A percentile compares a stretch with the other conserved stretches of the same genome.
Evolutionary conservation across 345 rosid genomes (phyloP).

Genomic region (Gossypium mustelinum): DNA sequence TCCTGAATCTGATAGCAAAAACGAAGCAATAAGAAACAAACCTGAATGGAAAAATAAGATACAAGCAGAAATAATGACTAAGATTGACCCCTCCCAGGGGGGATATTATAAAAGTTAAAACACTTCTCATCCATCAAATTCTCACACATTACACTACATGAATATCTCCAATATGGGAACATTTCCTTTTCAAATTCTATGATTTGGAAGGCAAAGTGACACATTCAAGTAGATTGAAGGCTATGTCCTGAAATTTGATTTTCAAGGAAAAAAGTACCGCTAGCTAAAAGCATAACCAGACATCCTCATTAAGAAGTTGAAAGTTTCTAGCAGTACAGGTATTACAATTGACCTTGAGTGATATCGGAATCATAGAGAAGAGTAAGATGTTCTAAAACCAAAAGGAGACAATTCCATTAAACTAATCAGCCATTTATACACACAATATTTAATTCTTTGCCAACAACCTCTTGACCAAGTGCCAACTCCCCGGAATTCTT

Average conservation of each 20-base stretch:
- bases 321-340: not conserved
- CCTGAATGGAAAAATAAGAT: not conserved
- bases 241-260: not conserved
- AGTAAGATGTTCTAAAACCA: constrained; percentile 2
- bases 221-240: not conserved
- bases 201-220: not conserved
- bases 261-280: not conserved
- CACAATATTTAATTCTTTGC: not conserved
- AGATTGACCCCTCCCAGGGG: not conserved
- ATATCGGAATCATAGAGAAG: constrained; percentile 1
- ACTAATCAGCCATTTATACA: not conserved
- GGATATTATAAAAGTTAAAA: not conserved
- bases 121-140: not conserved
- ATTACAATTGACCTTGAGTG: not conserved
- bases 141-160: not conserved
- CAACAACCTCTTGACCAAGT: no score
- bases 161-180: not conserved
- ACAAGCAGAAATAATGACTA: not conserved
- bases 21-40: constrained; percentile 17
- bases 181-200: not conserved
- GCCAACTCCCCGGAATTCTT: no score
- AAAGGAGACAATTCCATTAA: not conserved
- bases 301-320: not conserved
- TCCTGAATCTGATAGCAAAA: constrained; percentile 60
- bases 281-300: not conserved